Base-by-base conservation (phyloP, 2,329 filamentous ascomycete species). In the Epichloe scottii region DNA sequence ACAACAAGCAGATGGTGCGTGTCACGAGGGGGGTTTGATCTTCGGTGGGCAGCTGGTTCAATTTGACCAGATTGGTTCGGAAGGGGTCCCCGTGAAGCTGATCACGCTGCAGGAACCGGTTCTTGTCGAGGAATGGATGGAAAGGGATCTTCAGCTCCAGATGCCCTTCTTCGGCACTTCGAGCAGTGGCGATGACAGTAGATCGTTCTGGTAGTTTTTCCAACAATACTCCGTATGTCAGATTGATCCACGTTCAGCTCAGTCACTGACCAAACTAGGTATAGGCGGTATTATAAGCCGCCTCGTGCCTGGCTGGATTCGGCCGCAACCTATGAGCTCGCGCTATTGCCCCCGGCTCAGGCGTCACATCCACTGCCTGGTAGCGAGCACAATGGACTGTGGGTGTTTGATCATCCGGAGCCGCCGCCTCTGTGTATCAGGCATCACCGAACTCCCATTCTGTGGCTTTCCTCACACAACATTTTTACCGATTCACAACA, bases 61-160 rank as follows among this genome's bases (percentile, higher is more conserved):
- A 33, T 30, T 19, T 6, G 21, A 17, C 21, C 8, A 21, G 17
- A 33, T 15, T 17, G 38, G 26, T 2, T 35, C 45, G 17, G 21
- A 6, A 47, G 7, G 46, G 34, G 33, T 40, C 46, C 23, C 19
- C 37, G 34, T 48, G n/a, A 11, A 37, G 47, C 17, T n/a, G 47
- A 30, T 49, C 47, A 49, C 39, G 47, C 47, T 49, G 47, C 47
- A 49, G 47, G 30, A 37, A 49, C 47, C 17, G 30, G 23, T 33
- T 19, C 14, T 12, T 33, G 10, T 33, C 42, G 14, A 44, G 19
- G 26, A 30, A 30, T 30, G 26, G 26, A 30, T 30, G n/a, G 38
- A 40, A 40, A 40, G 5, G 8, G 38, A 40, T 40, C 15, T 17
- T 41, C 17, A 19, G 17, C 39, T 17, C 39, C 10, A 19, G 17